Conservation (phyloP, 2,329 filamentous ascomycete genomes). For the Fusarium sp. region DNA sequence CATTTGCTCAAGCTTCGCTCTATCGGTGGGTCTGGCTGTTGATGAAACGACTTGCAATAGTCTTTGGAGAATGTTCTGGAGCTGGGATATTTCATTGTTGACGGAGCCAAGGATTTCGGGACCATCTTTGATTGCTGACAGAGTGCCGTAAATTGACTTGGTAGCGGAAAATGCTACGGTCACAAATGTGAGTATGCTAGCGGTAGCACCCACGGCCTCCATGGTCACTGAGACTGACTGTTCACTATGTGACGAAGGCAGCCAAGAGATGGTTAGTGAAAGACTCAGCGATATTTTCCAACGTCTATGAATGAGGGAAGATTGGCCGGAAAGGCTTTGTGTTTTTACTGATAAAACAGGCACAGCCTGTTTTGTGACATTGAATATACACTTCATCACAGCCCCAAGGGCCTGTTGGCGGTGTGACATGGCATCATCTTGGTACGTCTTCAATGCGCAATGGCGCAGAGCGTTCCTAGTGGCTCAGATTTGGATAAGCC, state of each 20-base stretch:
- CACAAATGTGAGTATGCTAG: background rate
- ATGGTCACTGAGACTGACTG: background rate
- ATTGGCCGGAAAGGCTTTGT: background rate
- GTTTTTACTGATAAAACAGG: background rate
- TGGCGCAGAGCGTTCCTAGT: background rate
- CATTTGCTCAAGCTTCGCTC: background rate
- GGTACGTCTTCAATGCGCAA: background rate
- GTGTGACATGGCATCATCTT: background rate
- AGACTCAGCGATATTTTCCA: no score
- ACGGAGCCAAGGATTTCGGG: background rate
- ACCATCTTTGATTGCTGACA: background rate
- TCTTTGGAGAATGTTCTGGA: background rate
- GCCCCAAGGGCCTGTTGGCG: background rate
- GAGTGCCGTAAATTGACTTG: background rate
- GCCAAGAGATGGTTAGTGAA: rapidly evolving
- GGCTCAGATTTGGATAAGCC: no score
- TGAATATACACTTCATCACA: background rate
- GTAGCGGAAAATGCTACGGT: background rate
- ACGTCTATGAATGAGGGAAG: background rate
- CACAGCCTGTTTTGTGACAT: background rate
- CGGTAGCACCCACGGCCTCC: background rate
- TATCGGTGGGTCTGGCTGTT: background rate
- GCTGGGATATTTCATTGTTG: rapidly evolving
- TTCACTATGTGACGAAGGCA: background rate
- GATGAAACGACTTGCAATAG: background rate